Evolutionary conservation across 1,139 yeast species (phyloP).

Genomic region (Hyphopichia fennica): DNA sequence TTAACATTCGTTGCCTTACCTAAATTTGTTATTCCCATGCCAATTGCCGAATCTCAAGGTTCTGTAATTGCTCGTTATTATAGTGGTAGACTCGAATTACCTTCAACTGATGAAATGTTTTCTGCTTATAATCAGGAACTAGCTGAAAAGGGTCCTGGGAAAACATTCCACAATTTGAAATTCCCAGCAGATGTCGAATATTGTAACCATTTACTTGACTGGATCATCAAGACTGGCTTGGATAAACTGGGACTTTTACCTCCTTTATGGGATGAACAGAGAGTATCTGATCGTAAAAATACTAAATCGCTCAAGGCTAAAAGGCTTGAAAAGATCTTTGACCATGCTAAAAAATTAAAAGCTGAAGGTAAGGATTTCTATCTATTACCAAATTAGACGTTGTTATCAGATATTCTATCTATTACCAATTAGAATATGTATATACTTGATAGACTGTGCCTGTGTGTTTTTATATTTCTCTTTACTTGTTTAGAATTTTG

Average conservation of each 20-base stretch:
- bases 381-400: not conserved
- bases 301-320: constrained; percentile 19
- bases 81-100: constrained; percentile 40
- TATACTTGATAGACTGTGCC: too few relatives aligned
- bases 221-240: constrained; percentile 16
- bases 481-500: too few relatives aligned
- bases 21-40: constrained; percentile 47
- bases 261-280: constrained; percentile 23
- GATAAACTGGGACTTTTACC: constrained; percentile 24
- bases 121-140: constrained; percentile 19
- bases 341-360: constrained; percentile 20
- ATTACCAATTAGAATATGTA: too few relatives aligned
- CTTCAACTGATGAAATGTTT: constrained; percentile 31
- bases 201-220: constrained; percentile 21
- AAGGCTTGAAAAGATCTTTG: constrained; percentile 17
- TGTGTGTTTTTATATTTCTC: too few relatives aligned
- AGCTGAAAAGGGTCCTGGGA: constrained; percentile 22
- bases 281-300: constrained; percentile 15
- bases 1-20: constrained; percentile 38
- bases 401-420: not conserved
- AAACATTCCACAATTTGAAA: constrained; percentile 25
- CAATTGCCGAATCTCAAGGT: constrained; percentile 48
- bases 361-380: constrained; percentile 14
- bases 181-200: constrained; percentile 34
- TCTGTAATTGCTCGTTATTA: constrained; percentile 43